These are phyloP conservation scores for Pseudogymnoascus sp. DNA, from an alignment of 2,329 filamentous ascomycete genomes.

Conservation along the genomic window DNA sequence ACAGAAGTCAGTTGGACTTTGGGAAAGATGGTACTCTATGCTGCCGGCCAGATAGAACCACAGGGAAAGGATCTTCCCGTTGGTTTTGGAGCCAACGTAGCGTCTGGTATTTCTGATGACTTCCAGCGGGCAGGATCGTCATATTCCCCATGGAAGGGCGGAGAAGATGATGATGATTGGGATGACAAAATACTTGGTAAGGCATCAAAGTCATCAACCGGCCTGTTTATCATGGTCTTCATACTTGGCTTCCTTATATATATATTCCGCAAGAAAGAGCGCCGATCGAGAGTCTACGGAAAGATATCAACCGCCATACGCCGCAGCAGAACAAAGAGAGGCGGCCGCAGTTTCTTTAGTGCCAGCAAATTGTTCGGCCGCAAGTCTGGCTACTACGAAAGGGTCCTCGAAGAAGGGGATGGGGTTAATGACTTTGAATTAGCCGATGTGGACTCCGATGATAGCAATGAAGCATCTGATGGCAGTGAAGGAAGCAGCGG, in stretches of 20 bases:
- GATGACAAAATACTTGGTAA: slow-evolving; percentile 54
- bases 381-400: slow-evolving; percentile 59
- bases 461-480: slow-evolving; percentile 53
- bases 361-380: slow-evolving; percentile 58
- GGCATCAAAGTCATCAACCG: slow-evolving; percentile 59
- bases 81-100: slow-evolving; percentile 83
- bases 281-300: slow-evolving; percentile 52
- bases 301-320: slow-evolving; percentile 39
- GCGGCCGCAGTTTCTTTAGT: slow-evolving; percentile 38
- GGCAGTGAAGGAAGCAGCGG: slow-evolving; percentile 46
- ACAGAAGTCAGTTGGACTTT: slow-evolving; percentile 96
- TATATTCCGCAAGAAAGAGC: slow-evolving; percentile 70
- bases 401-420: slow-evolving; percentile 76
- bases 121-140: slow-evolving; percentile 73
- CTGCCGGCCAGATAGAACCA: slow-evolving; percentile 75
- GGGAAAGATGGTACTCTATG: slow-evolving; percentile 93
- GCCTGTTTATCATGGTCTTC: slow-evolving; percentile 68
- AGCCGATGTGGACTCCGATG: slow-evolving; percentile 53
- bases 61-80: slow-evolving; percentile 59
- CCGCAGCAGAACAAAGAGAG: slow-evolving; percentile 37
- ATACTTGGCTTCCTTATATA: slow-evolving; percentile 61
- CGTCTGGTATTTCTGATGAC: slow-evolving; percentile 52
- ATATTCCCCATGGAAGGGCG: slow-evolving; percentile 21
- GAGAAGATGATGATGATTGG: slow-evolving; percentile 50
- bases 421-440: slow-evolving; percentile 66